phyloP scores from a whole-genome alignment of 345 rosid species.

The Durio zibethinus region DNA sequence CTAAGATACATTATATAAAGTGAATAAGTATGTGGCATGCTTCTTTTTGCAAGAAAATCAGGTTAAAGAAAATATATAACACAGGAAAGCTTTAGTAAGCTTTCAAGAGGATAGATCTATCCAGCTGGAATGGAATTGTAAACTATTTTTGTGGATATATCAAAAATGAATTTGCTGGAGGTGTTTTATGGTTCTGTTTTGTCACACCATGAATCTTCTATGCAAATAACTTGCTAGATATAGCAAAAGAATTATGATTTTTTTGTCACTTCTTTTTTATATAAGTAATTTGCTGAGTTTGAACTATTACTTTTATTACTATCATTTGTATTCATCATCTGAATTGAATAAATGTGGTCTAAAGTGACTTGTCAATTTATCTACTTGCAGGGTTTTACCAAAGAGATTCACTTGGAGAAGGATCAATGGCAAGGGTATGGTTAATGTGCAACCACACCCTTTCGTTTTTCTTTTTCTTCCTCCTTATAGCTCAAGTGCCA shows the following conservation, averaged over 20 bases:
- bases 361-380: conserved; percentile 6
- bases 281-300: neutral
- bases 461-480: neutral
- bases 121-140: neutral
- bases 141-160: neutral
- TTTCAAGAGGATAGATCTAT: neutral
- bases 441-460: conserved; percentile 18
- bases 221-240: neutral
- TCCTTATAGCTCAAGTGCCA: neutral
- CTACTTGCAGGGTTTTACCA: conserved; percentile 79
- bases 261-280: conserved; percentile 10
- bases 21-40: too few relatives aligned
- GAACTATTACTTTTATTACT: neutral
- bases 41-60: conserved; percentile 4
- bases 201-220: neutral
- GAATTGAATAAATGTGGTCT: neutral
- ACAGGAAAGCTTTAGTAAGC: neutral
- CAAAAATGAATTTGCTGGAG: neutral
- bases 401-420: conserved; percentile 96
- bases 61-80: neutral
- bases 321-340: neutral
- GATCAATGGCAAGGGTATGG: conserved; percentile 97
- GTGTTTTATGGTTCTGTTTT: neutral
- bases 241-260: neutral
- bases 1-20: neutral